Base-by-base conservation (phyloP, 352 stramenopile species). In the Phytophthora ramorum region DNA sequence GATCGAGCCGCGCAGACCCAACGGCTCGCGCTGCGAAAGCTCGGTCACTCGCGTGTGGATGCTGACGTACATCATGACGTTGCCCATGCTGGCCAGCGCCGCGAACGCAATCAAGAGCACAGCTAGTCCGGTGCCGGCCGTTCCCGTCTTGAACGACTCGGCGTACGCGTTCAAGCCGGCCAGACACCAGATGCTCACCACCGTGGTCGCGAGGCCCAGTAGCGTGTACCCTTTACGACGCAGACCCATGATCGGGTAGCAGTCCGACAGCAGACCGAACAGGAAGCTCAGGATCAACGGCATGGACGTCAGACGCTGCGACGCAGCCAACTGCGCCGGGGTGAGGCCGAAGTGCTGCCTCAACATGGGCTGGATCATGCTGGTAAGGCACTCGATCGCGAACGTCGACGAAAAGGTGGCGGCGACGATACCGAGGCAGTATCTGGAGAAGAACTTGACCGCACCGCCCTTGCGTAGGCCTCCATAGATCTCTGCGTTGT, bases 191-290 rank as follows among this genome's bases (percentile, higher is more conserved):
- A 58, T 74, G 62, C 70, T 71, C 2, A 67, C 19, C 4, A 67
- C 68, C 2, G 77, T 73, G 1, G 67, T 55, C 12, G 49, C 43
- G 37, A 83, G 53, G 0, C 90, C 90, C n/a, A 91, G 37, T 4
- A 91, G 60, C 49, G 92, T 85, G 64, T 97, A 97, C 22, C 75
- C 70, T 63, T 94, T 95, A 10, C 88, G 76, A 19, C 84, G 87
- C 17, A 83, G 77, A 7, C 88, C 85, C 56, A 79, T 77, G 62
- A 97, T 89, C n/a, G 90, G 90, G 52, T 89, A 85, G 41, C 73
- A 90, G 64, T 96, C 90, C 7, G 74, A 85, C 5, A 96, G 28
- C 24, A 96, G 71, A 38, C 88, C 92, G 41, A 95, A 78, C 20
- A 96, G 46, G 35, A 97, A 85, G 58, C 92, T 95, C 35, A 92